A percentile compares a stretch with the other conserved stretches of the same genome.
These are phyloP conservation scores for Pythium biforme DNA, from an alignment of 352 stramenopile species.

Conservation along the genomic window DNA sequence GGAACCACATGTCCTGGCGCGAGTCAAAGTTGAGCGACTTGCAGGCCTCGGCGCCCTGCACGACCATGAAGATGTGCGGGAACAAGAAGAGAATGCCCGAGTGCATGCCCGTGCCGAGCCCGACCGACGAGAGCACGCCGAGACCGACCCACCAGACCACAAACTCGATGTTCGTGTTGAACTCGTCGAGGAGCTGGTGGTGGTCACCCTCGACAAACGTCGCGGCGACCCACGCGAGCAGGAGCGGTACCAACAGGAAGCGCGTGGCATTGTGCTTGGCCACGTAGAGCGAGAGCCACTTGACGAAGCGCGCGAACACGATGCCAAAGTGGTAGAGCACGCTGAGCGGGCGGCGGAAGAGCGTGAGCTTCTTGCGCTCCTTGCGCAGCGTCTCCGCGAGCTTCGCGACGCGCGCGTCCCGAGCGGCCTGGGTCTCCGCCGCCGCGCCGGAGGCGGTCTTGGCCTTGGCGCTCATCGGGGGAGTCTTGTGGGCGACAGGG, in stretches of 20 bases:
- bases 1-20: conserved; percentile 89
- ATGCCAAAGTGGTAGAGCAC: conserved; percentile 83
- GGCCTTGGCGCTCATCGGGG: conserved; percentile 15
- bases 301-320: conserved; percentile 69
- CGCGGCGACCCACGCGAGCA: conserved; percentile 64
- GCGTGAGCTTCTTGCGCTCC: conserved; percentile 83
- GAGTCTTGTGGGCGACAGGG: too few relatives aligned
- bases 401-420: conserved; percentile 18
- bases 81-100: conserved; percentile 94
- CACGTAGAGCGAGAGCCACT: conserved; percentile 68
- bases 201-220: conserved; percentile 70
- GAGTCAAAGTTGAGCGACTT: conserved; percentile 87
- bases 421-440: background rate
- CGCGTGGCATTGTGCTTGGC: conserved; percentile 67
- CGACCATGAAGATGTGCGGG: conserved; percentile 94
- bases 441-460: conserved; percentile 16
- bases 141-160: conserved; percentile 93
- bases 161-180: conserved; percentile 86
- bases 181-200: conserved; percentile 73
- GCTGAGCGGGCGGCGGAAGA: conserved; percentile 71
- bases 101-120: conserved; percentile 93
- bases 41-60: conserved; percentile 87
- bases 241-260: conserved; percentile 74
- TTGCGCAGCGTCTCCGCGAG: conserved; percentile 62
- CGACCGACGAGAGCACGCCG: conserved; percentile 92